Evolutionary conservation across 768 basidiomycete species (phyloP).

Genomic region (Tremella mesenterica): DNA sequence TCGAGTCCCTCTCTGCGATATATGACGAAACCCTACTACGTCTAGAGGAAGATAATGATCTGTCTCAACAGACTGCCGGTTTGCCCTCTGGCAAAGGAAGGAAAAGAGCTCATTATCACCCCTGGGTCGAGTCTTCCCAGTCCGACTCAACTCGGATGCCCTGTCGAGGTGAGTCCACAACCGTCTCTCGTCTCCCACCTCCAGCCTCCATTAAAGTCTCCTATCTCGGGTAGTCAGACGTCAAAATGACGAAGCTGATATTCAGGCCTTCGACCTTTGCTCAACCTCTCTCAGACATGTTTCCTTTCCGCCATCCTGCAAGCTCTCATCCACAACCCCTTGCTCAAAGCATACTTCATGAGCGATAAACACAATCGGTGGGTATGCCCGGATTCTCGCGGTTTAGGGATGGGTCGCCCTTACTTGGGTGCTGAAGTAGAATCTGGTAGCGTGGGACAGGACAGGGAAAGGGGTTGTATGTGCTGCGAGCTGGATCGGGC

Average conservation of each 20-base stretch:
- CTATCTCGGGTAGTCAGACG: not conserved
- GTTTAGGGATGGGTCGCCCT: slow-evolving; percentile 19
- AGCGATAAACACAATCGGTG: slow-evolving; percentile 73
- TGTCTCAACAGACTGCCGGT: slow-evolving; percentile 1
- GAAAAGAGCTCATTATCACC: slow-evolving; percentile 37
- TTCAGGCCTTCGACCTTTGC: slow-evolving; percentile 67
- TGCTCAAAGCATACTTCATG: slow-evolving; percentile 79
- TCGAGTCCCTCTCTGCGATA: slow-evolving; percentile 51
- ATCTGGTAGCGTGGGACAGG: slow-evolving; percentile 4
- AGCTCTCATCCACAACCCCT: slow-evolving; percentile 77
- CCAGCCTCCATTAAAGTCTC: not conserved
- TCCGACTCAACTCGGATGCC: slow-evolving; percentile 39
- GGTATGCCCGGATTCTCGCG: slow-evolving; percentile 27
- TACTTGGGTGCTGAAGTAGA: slow-evolving; percentile 48
- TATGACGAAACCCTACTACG: slow-evolving; percentile 7
- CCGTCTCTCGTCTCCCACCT: no score
- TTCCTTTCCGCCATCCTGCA: slow-evolving; percentile 89
- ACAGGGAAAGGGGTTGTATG: slow-evolving; percentile 52
- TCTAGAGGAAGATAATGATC: slow-evolving; percentile 25
- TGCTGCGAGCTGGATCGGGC: slow-evolving; percentile 86
- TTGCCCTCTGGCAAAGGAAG: slow-evolving; percentile 34
- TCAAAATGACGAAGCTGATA: not conserved
- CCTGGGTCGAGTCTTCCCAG: not conserved
- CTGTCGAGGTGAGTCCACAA: slow-evolving; percentile 62
- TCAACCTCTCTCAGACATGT: slow-evolving; percentile 87